Evolutionary conservation across 1,139 yeast species (phyloP), one percentile per base, ranked within the genome.

Genomic region (Pichia sp.): DNA sequence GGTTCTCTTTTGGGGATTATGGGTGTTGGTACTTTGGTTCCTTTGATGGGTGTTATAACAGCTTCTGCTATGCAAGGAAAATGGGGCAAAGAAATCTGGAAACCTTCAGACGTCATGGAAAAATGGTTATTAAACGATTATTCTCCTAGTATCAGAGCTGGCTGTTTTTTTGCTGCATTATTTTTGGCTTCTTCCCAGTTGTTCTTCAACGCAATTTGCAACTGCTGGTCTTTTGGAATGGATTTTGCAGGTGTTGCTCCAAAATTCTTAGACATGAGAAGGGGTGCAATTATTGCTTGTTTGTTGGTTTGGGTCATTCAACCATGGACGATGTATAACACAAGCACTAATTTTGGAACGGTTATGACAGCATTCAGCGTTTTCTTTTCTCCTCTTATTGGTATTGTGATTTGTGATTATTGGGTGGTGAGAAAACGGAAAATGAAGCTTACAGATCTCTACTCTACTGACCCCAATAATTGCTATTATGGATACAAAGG

Each of bases 191-290:
- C 26, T n/a, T 42, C 45, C 6, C 45, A 42, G 31, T 13, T 42
- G 6, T 30, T 31, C 26, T 26, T 42, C 9, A 42, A 42, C 21
- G 19, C 36, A 19, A 34, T 42, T n/a, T n/a, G n/a, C n/a, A n/a
- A n/a, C n/a, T n/a, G 34, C 39, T 28, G 46, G 46, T 28, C n/a
- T n/a, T n/a, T n/a, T n/a, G 46, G 46, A 16, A 43, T 43, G 46
- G 46, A 43, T 30, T 23, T 43, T n/a, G 22, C 46, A 9, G 31
- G 25, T 4, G 8, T 43, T 10, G 22, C 28, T 6, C 46, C 46
- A 26, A 16, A 30, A 8, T 43, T 28, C n/a, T 6, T 43, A 12
- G 30, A 43, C 19, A 43, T 43, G 10, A 43, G 46, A 19, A 37
- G 46, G 8, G 13, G 39, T 16, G 31, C 28, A 4, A 25, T 43